These are phyloP conservation scores for Exophiala sp. DNA, from an alignment of 2,329 filamentous ascomycete species.

Conservation along the genomic window DNA sequence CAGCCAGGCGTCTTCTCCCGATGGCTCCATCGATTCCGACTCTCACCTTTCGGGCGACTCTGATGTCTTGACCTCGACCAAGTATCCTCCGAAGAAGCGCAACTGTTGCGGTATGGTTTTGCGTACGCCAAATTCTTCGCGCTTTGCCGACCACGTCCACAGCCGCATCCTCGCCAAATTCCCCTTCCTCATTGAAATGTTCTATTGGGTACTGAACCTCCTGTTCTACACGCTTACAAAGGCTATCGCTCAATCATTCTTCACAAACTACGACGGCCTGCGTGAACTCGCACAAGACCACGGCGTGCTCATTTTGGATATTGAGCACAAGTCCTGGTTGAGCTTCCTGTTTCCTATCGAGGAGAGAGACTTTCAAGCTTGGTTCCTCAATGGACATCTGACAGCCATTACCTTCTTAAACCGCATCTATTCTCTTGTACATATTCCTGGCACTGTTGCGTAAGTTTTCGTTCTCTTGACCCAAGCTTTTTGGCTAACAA, in stretches of 20 bases:
- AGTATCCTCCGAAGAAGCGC: constrained; percentile 49
- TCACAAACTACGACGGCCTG: constrained; percentile 46
- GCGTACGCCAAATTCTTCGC: constrained; percentile 56
- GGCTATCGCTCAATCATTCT: constrained; percentile 49
- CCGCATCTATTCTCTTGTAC: constrained; percentile 49
- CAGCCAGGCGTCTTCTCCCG: constrained; percentile 19
- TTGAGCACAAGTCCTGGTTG: constrained; percentile 29
- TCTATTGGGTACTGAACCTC: constrained; percentile 68
- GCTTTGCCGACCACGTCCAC: constrained; percentile 59
- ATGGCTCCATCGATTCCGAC: constrained; percentile 27
- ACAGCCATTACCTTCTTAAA: constrained; percentile 46
- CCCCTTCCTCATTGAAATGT: constrained; percentile 69
- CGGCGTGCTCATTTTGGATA: constrained; percentile 26
- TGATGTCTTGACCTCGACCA: constrained; percentile 33
- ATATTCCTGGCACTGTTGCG: constrained; percentile 51
- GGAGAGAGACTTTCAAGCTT: constrained; percentile 46
- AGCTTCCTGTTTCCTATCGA: constrained; percentile 39
- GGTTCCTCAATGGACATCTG: constrained; percentile 43
- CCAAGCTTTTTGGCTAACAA: constrained; percentile 25
- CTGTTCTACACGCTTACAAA: constrained; percentile 61
- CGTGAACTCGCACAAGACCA: constrained; percentile 48
- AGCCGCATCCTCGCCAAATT: constrained; percentile 64
- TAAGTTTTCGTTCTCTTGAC: constrained; percentile 30
- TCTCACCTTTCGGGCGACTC: constrained; percentile 38
- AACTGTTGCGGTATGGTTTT: constrained; percentile 51